A percentile compares a stretch with the other conserved stretches of the same genome.
These are phyloP conservation scores for Stropharia rugosoannulata DNA, from an alignment of 768 basidiomycete species.

Conservation along the genomic window DNA sequence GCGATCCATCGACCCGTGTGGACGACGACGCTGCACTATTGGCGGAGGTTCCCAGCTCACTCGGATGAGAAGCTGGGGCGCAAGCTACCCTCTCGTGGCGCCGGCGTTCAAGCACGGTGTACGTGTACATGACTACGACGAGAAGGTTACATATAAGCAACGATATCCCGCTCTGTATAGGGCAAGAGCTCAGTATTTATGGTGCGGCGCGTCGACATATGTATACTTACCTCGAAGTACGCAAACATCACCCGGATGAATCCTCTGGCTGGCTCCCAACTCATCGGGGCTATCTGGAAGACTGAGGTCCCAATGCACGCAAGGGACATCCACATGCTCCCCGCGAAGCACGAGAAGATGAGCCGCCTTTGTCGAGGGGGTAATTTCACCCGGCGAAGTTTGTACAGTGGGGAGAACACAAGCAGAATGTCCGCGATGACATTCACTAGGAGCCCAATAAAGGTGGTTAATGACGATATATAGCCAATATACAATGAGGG, in stretches of 20 bases:
- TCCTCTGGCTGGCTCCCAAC: background rate
- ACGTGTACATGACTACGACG: conserved; percentile 25
- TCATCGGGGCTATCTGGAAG: conserved; percentile 10
- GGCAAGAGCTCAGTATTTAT: background rate
- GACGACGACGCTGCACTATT: too few relatives aligned
- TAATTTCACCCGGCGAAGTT: conserved; percentile 21
- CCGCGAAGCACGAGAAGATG: conserved; percentile 22
- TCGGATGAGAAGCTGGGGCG: too few relatives aligned
- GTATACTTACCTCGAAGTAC: conserved; percentile 18
- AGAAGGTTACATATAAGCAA: conserved; percentile 23
- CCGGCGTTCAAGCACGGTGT: conserved; percentile 1
- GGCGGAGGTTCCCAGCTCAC: too few relatives aligned
- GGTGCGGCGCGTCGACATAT: background rate
- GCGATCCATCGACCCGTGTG: too few relatives aligned
- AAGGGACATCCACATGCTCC: conserved; percentile 17
- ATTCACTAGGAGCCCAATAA: conserved; percentile 14
- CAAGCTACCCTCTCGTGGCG: background rate
- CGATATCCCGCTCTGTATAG: conserved; percentile 12
- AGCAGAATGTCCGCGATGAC: conserved; percentile 22
- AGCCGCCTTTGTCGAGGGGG: conserved; percentile 15
- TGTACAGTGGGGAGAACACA: conserved; percentile 20
- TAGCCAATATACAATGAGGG: background rate
- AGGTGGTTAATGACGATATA: background rate
- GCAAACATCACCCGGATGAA: conserved; percentile 4
- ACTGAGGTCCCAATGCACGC: conserved; percentile 17